Evolutionary conservation across 305 asterid species (phyloP).

Genomic region (Fraxinus floribunda): DNA sequence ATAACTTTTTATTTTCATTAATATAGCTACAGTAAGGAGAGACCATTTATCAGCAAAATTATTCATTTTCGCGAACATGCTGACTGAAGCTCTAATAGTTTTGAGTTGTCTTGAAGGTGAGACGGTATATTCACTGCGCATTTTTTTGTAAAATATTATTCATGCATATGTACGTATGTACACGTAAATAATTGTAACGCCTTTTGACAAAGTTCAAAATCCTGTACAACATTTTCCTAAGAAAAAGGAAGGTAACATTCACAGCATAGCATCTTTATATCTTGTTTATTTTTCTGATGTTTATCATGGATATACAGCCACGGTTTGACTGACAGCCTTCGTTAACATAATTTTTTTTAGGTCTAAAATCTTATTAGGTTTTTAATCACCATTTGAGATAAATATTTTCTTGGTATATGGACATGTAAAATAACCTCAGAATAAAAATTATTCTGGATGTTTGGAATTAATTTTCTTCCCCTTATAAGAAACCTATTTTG

Average conservation of each 20-base stretch:
- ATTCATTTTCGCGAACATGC: constrained; percentile 71
- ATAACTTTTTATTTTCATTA: constrained; percentile 8
- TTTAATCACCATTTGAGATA: background rate
- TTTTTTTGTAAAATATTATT: background rate
- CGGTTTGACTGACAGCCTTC: background rate
- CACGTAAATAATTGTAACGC: background rate
- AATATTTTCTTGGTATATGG: background rate
- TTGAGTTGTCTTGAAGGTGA: constrained; percentile 16
- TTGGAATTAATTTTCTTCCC: background rate
- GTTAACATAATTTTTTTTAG: background rate
- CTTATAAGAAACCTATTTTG: background rate
- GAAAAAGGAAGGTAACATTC: background rate
- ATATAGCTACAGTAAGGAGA: constrained; percentile 76
- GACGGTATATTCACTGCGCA: background rate
- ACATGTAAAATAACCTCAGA: background rate
- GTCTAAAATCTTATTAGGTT: background rate
- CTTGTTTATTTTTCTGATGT: background rate
- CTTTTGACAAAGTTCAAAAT: background rate
- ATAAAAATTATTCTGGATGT: background rate
- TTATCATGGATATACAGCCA: background rate
- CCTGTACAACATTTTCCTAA: background rate
- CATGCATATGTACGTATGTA: background rate
- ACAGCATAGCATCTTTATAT: background rate
- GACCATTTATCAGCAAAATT: constrained; percentile 62
- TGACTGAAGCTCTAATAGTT: constrained; percentile 45